phyloP scores from a whole-genome alignment of 306 rosid species.

The Lagenaria siceraria region DNA sequence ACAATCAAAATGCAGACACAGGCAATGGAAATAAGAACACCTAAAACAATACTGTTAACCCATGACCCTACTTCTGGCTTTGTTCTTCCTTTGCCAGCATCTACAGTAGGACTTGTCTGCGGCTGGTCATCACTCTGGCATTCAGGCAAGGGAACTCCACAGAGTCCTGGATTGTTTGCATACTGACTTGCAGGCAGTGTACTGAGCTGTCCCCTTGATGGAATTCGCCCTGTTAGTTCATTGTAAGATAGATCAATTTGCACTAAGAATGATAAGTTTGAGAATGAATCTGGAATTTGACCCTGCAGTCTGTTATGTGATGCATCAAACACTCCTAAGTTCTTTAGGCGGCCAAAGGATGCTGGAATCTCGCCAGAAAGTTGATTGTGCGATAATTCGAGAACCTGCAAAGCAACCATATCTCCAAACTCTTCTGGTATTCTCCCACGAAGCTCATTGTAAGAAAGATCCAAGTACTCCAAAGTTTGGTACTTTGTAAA shows the following conservation, averaged over 20 bases:
- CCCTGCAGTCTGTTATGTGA: slow-evolving; percentile 86
- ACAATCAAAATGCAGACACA: slow-evolving; percentile 66
- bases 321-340: slow-evolving; percentile 88
- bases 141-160: slow-evolving; percentile 83
- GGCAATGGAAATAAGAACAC: slow-evolving; percentile 73
- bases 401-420: slow-evolving; percentile 91
- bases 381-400: slow-evolving; percentile 83
- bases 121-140: slow-evolving; percentile 45
- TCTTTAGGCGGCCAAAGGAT: slow-evolving; percentile 68
- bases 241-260: slow-evolving; percentile 86
- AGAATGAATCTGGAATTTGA: slow-evolving; percentile 86
- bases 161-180: slow-evolving; percentile 88
- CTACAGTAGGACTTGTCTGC: slow-evolving; percentile 22
- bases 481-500: slow-evolving; percentile 84
- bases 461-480: slow-evolving; percentile 93
- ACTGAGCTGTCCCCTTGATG: slow-evolving; percentile 79
- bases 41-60: slow-evolving; percentile 80
- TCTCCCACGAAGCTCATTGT: slow-evolving; percentile 76
- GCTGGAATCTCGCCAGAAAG: slow-evolving; percentile 86
- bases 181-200: slow-evolving; percentile 88
- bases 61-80: slow-evolving; percentile 44
- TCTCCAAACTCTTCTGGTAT: slow-evolving; percentile 86
- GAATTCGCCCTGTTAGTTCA: slow-evolving; percentile 83
- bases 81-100: slow-evolving; percentile 25
- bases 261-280: slow-evolving; percentile 78